A percentile compares a stretch with the other conserved stretches of the same genome.
Evolutionary conservation across 148 eudicot genomes (phyloP).

Genomic region (Diospyros kaki): DNA sequence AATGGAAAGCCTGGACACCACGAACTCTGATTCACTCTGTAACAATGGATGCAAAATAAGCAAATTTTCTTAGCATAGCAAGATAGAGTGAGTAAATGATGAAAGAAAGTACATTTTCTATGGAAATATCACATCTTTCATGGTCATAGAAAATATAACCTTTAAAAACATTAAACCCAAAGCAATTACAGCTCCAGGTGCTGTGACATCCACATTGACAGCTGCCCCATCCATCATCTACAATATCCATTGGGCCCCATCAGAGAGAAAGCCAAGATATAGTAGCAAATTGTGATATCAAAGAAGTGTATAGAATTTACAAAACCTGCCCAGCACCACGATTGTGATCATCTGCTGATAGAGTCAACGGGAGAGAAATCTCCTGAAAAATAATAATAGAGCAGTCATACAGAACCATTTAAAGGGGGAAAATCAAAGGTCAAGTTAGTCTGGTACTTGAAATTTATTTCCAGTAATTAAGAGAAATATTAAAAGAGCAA

Average conservation of each 20-base stretch:
- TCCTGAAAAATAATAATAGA: slow-evolving; percentile 40
- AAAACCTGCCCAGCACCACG: slow-evolving; percentile 74
- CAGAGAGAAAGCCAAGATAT: not conserved
- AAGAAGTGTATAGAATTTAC: slow-evolving; percentile 2
- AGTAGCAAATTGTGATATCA: not conserved
- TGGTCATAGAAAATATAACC: slow-evolving; percentile 37
- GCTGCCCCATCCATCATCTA: slow-evolving; percentile 67
- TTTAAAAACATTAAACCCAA: slow-evolving; percentile 85
- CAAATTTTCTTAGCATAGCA: not conserved
- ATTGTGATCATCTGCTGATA: slow-evolving; percentile 51
- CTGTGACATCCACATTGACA: slow-evolving; percentile 91
- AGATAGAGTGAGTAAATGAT: not conserved
- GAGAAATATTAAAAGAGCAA: not conserved
- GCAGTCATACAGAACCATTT: slow-evolving; percentile 1
- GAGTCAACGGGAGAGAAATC: slow-evolving; percentile 29
- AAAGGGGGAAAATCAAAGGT: not conserved
- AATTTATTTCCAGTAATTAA: not conserved
- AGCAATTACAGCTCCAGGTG: slow-evolving; percentile 94
- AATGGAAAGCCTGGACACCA: slow-evolving; percentile 76
- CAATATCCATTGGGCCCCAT: slow-evolving; percentile 1
- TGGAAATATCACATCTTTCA: slow-evolving; percentile 9
- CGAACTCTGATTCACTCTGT: slow-evolving; percentile 87
- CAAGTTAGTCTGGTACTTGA: not conserved
- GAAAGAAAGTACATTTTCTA: not conserved
- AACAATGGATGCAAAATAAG: slow-evolving; percentile 2